A percentile compares a stretch with the other conserved stretches of the same genome.
Conservation (phyloP, 2,329 filamentous ascomycete species). For the Truncatella angustata region DNA sequence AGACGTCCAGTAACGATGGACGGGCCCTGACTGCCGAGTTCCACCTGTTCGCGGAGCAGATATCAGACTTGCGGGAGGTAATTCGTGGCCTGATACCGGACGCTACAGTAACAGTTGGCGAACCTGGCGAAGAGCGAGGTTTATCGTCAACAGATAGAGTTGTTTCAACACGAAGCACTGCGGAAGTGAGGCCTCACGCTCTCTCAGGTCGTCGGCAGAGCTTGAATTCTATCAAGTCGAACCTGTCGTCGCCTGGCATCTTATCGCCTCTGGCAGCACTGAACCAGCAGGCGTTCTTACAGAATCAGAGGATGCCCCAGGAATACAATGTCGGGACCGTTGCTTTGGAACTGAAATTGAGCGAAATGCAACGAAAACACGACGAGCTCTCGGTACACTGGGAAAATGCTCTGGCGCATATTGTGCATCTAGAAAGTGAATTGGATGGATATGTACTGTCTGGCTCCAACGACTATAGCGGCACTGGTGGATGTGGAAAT, state of each 20-base stretch:
- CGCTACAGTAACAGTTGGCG: not conserved
- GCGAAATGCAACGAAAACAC: not conserved
- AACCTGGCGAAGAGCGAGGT: not conserved
- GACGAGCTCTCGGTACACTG: not conserved
- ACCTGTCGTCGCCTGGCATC: not conserved
- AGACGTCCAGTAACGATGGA: not conserved
- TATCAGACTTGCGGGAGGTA: not conserved
- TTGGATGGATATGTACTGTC: not conserved
- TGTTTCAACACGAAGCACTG: not conserved
- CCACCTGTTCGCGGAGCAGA: not conserved
- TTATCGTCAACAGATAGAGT: too few relatives aligned
- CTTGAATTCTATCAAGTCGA: not conserved
- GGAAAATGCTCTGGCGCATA: not conserved
- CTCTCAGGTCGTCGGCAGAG: not conserved
- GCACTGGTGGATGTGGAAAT: not conserved
- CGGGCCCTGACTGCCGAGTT: not conserved
- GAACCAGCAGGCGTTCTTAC: not conserved
- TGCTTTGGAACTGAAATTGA: not conserved
- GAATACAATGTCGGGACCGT: not conserved
- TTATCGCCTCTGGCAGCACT: not conserved
- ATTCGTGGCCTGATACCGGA: not conserved
- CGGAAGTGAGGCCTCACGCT: not conserved
- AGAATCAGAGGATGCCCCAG: not conserved
- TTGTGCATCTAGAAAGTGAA: not conserved
- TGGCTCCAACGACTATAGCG: not conserved